Evolutionary conservation across 352 stramenopile species (phyloP).

Genomic region (Elongisporangium anandrum): DNA sequence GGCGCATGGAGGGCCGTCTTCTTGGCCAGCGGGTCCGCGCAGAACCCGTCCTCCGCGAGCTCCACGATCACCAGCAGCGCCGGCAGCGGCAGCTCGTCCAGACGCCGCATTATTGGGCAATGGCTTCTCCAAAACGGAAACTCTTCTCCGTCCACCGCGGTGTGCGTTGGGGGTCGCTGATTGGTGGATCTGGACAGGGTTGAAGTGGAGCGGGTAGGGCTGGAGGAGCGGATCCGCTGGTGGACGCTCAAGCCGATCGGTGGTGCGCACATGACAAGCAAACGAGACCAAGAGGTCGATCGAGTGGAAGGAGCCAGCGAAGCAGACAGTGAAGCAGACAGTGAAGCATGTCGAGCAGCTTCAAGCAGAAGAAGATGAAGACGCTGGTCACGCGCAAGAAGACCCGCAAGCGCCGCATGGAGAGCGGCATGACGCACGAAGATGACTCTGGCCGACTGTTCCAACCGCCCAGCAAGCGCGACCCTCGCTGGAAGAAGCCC

Average conservation of each 20-base stretch:
- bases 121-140: background rate
- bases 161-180: background rate
- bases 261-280: background rate
- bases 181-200: constrained; percentile 4
- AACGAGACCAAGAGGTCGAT: background rate
- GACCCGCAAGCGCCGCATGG: constrained; percentile 67
- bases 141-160: background rate
- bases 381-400: constrained; percentile 76
- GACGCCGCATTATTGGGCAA: background rate
- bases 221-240: constrained; percentile 5
- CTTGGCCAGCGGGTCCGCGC: constrained; percentile 1
- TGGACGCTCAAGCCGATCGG: constrained; percentile 3
- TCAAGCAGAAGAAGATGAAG: constrained; percentile 83
- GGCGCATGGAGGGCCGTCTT: background rate
- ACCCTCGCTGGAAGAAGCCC: constrained; percentile 74
- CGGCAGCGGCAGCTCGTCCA: constrained; percentile 6
- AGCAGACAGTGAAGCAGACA: constrained; percentile 6
- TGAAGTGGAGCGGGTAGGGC: background rate
- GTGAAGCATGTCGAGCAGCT: constrained; percentile 70
- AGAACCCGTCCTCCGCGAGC: constrained; percentile 9
- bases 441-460: constrained; percentile 67
- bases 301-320: constrained; percentile 5
- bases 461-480: constrained; percentile 61
- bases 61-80: constrained; percentile 7
- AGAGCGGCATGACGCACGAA: constrained; percentile 52